phyloP scores from a whole-genome alignment of 768 basidiomycete genomes.

The Boletus edulis region DNA sequence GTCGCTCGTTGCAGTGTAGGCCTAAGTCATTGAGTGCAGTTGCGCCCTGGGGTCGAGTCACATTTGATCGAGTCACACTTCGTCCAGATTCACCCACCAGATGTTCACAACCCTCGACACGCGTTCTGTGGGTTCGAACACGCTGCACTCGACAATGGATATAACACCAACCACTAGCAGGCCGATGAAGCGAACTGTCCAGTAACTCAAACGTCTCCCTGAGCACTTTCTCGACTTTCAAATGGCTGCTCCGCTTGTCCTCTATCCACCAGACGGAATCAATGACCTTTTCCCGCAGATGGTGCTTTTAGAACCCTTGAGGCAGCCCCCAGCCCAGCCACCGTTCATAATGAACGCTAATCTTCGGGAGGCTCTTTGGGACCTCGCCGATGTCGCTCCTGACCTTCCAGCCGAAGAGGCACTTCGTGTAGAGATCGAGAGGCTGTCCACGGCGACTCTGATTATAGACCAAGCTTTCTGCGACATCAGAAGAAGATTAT shows the following conservation, averaged over 20 bases:
- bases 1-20: too few species aligned
- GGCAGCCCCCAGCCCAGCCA: background rate
- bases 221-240: background rate
- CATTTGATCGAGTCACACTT: too few species aligned
- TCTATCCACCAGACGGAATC: too few species aligned
- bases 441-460: conserved; percentile 14
- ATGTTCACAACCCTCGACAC: too few species aligned
- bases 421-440: conserved; percentile 14
- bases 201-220: background rate
- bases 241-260: background rate
- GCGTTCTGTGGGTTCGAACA: background rate
- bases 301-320: background rate
- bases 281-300: background rate
- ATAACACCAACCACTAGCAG: background rate
- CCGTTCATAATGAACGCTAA: background rate
- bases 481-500: conserved; percentile 7
- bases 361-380: background rate
- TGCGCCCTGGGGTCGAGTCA: too few species aligned
- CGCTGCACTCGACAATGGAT: background rate
- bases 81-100: too few species aligned
- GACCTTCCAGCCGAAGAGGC: conserved; percentile 12
- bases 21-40: too few species aligned
- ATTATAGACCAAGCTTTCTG: conserved; percentile 17
- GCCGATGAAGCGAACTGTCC: background rate
- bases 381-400: background rate